Base-by-base conservation (phyloP, 1,139 yeast species). In the Suhomyces guaymorum region DNA sequence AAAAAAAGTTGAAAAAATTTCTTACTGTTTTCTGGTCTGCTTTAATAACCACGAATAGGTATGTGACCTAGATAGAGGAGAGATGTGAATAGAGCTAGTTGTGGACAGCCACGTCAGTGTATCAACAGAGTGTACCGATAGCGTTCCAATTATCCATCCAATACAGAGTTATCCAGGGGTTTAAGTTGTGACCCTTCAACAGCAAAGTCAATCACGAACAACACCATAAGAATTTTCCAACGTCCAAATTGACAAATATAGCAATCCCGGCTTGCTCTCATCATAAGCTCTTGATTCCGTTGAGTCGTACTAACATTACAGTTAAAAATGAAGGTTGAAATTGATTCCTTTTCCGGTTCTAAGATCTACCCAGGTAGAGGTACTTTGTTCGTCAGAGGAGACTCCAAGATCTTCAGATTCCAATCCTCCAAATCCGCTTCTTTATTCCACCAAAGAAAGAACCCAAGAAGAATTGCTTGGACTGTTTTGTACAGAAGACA, bases 291-390 rank as follows among this genome's bases (percentile, higher is more conserved):
- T n/a, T n/a, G n/a, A n/a, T 9, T 15, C 20, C 15, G 5, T 14
- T 19, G 21, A 22, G 21, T 21, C 16, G 18, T 54, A 58, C 63
- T 52, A 57, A 55, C 58, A 38, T 30, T 42, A 27, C 44, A 54
- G 56, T 47, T 47, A 43, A 67, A 55, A 75, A 94, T 92, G 98
- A 92, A 92, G 96, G 88, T 94, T 78, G 99, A 92, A 86, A 79
- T 90, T 79, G 97, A 92, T 77, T 86, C 97, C 71, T 92, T 92
- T 82, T 90, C 98, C 66, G 98, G 98, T 76, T 76, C 90, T 68
- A 92, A 90, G 80, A 92, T 92, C 83, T 94, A 92, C 96, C 98
- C 98, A 80, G 97, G 98, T 78, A 87, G 97, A 82, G 98, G 98
- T 78, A 88, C 95, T 71, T 84, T 92, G 73, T 92, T 88, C 70